These are phyloP conservation scores for Elaeagnus macrophylla DNA, from an alignment of 306 rosid genomes.

Conservation along the genomic window DNA sequence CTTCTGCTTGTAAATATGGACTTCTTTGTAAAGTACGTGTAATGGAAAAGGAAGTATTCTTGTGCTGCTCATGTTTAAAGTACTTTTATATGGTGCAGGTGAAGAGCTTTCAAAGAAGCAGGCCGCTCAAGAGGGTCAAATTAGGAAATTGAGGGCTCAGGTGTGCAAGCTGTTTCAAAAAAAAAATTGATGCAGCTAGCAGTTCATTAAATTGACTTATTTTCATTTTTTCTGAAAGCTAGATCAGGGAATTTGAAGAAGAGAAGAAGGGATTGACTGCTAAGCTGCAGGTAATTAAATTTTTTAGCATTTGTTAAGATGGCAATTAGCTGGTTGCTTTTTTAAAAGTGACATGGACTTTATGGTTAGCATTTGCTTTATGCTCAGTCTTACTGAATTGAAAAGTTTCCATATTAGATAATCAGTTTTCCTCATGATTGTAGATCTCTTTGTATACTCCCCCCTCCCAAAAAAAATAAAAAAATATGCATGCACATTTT, in stretches of 20 bases:
- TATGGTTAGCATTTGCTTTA: not conserved
- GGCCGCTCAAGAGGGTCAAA: conserved; percentile 90
- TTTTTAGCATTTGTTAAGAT: conserved; percentile 7
- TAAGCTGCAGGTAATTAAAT: conserved; percentile 79
- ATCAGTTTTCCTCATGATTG: not conserved
- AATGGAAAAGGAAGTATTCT: not conserved
- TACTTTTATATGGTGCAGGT: conserved; percentile 44
- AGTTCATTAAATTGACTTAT: conserved; percentile 7
- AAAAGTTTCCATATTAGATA: not conserved
- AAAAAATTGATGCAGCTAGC: conserved; percentile 12
- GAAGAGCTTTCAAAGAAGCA: conserved; percentile 98
- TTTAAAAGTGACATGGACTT: not conserved
- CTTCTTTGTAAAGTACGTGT: not conserved
- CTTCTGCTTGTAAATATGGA: not conserved
- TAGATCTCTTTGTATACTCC: not conserved
- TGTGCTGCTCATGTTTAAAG: conserved; percentile 7
- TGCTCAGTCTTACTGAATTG: not conserved
- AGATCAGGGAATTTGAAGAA: conserved; percentile 99
- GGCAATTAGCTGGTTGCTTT: conserved; percentile 6
- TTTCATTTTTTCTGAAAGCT: conserved; percentile 58
- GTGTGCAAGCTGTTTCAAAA: conserved; percentile 32
- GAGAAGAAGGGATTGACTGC: conserved; percentile 92
- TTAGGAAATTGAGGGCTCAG: conserved; percentile 91
- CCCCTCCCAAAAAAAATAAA: not conserved
- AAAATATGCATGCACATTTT: not conserved